Evolutionary conservation across 139 green algal genomes (phyloP), one percentile per base, ranked within the genome.

Genomic region (Asterochloris sp.): DNA sequence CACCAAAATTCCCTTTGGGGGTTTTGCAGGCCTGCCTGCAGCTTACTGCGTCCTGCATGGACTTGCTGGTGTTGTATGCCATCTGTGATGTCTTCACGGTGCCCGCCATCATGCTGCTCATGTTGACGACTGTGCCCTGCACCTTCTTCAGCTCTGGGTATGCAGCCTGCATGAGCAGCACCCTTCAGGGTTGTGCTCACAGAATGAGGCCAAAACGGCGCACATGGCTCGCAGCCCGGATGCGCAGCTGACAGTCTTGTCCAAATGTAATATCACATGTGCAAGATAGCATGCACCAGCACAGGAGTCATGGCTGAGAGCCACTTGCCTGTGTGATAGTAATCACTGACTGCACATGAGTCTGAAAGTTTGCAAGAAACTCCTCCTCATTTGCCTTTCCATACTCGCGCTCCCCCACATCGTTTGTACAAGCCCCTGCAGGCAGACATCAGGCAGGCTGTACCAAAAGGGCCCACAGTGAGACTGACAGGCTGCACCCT

Each of bases 21-120:
- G 38, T 54, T 54, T 54, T 54, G 38, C 38, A 54, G 38, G 38
- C 38, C 38, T 54, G 38, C 38, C 38, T 6, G 38, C 38, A 54
- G 38, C 76, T 47, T 29, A 80, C 76, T 26, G 76, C 76, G 68
- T 80, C 76, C 47, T 80, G 60, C 76, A 80, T 80, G 60, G 38
- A 38, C n/a, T 80, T 80, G 54, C 60, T 69, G 11, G 76, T 29
- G 38, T 80, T 80, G 60, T 80, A 80, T 21, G 76, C 76, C 76
- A 80, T 80, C 76, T 80, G 76, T 24, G 68, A 69, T 12, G 76
- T 80, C 12, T 80, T 80, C 24, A 69, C 68, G 60, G 76, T 80
- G 24, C 68, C 60, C 60, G 60, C 68, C 76, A 80, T 80, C 76
- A 80, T 80, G 60, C 60, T 69, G 24, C 76, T 80, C 76, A 80